A percentile compares a stretch with the other conserved stretches of the same genome.
Conservation (phyloP, 2,329 filamentous ascomycete species). For the Nannizzia gypsea region DNA sequence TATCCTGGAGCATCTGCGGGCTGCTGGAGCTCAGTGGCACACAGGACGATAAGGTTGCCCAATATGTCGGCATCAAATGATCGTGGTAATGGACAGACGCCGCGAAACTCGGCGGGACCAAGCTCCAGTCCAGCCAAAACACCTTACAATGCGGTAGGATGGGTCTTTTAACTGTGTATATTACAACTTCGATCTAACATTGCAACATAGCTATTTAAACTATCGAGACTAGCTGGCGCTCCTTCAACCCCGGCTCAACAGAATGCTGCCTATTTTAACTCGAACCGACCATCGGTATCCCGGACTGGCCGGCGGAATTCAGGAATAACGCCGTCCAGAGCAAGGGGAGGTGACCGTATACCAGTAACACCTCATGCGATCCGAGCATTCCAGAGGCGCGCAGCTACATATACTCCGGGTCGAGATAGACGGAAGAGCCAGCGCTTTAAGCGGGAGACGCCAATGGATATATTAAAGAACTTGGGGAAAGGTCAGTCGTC, state of each 20-base stretch:
- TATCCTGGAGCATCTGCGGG: neutral
- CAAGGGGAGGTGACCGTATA: constrained; percentile 16
- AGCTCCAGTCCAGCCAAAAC: constrained; percentile 2
- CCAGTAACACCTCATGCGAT: constrained; percentile 47
- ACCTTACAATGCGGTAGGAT: constrained; percentile 2
- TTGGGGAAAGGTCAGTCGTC: constrained; percentile 37
- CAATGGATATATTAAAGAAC: constrained; percentile 43
- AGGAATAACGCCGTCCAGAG: constrained; percentile 11
- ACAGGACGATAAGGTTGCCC: neutral
- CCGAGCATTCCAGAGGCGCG: constrained; percentile 43
- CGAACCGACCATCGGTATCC: neutral
- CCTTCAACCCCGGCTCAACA: constrained; percentile 29
- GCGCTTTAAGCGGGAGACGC: constrained; percentile 42
- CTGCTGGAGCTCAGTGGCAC: neutral
- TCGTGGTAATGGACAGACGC: neutral
- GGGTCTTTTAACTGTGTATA: neutral
- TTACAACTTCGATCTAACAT: neutral
- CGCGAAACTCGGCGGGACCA: neutral
- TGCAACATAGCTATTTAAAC: neutral
- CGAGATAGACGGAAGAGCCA: constrained; percentile 40
- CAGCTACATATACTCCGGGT: constrained; percentile 37
- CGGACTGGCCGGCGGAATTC: neutral
- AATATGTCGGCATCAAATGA: neutral
- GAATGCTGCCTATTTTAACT: constrained; percentile 12
- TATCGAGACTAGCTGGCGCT: constrained; percentile 17